phyloP scores from a whole-genome alignment of 1,139 yeast species.

The Arxiozyma slooffiae region DNA sequence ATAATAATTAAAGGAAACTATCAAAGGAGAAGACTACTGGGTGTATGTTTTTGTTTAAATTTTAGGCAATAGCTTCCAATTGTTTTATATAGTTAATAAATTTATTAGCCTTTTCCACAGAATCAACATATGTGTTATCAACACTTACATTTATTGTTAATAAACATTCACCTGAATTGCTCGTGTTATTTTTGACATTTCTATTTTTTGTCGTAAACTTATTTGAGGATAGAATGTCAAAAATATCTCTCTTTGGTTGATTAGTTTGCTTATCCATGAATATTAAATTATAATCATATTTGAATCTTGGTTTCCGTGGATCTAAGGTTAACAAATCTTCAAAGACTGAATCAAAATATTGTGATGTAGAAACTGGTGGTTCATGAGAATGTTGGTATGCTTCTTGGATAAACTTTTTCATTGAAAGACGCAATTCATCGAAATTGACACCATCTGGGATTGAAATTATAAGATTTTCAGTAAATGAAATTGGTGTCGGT shows the following conservation, averaged over 20 bases:
- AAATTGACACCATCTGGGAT: slow-evolving; percentile 12
- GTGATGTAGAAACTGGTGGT: slow-evolving; percentile 32
- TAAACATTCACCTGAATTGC: slow-evolving; percentile 9
- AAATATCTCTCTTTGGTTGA: slow-evolving; percentile 32
- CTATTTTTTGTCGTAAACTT: slow-evolving; percentile 3
- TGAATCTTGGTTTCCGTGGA: slow-evolving; percentile 49
- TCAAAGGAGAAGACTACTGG: background rate
- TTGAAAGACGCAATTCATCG: slow-evolving; percentile 13
- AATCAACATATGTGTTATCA: slow-evolving; percentile 25
- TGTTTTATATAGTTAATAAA: slow-evolving; percentile 23
- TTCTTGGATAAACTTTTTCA: slow-evolving; percentile 18
- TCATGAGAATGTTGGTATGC: slow-evolving; percentile 20
- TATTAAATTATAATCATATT: slow-evolving; percentile 31
- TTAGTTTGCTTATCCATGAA: slow-evolving; percentile 8
- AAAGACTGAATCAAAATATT: slow-evolving; percentile 49
- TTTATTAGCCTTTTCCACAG: slow-evolving; percentile 20
- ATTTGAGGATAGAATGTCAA: slow-evolving; percentile 35
- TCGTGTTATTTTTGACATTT: background rate
- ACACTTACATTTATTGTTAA: slow-evolving; percentile 33
- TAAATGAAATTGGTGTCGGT: slow-evolving; percentile 25
- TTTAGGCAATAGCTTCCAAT: slow-evolving; percentile 8
- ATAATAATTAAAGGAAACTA: too few relatives aligned
- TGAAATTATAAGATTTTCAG: slow-evolving; percentile 16
- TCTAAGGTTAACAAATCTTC: slow-evolving; percentile 56
- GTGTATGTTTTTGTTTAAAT: background rate